Conservation (phyloP, 73 alveolate species). For the Strombidium stylifer region DNA sequence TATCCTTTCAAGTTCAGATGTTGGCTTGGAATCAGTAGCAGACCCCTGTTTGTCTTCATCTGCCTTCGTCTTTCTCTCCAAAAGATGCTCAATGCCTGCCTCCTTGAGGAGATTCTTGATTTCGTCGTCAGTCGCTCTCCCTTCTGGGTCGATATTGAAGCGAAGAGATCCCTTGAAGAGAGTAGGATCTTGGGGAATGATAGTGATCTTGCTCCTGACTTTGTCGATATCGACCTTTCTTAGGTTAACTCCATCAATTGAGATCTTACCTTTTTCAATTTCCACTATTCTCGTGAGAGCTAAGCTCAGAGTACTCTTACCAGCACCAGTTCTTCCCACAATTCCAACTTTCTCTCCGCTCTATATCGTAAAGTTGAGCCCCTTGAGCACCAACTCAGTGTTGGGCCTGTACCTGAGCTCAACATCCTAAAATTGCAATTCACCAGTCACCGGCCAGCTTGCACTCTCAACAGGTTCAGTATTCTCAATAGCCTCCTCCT, state of each 20-base stretch:
- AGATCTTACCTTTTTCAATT: slow-evolving; percentile 73
- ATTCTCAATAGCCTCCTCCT: neutral
- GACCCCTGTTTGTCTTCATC: too few relatives aligned
- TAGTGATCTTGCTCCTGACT: slow-evolving; percentile 79
- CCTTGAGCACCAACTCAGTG: slow-evolving; percentile 78
- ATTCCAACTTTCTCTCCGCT: slow-evolving; percentile 91
- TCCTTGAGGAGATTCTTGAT: slow-evolving; percentile 63
- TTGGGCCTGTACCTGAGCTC: slow-evolving; percentile 82
- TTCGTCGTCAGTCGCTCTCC: slow-evolving; percentile 53
- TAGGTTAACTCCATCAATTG: slow-evolving; percentile 85
- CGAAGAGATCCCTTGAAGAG: slow-evolving; percentile 87
- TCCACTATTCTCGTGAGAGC: slow-evolving; percentile 88
- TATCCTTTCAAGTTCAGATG: slow-evolving; percentile 71
- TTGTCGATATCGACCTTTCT: slow-evolving; percentile 60
- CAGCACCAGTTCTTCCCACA: slow-evolving; percentile 96
- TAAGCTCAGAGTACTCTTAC: slow-evolving; percentile 89
- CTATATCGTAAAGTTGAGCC: slow-evolving; percentile 57
- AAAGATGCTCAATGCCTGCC: slow-evolving; percentile 73
- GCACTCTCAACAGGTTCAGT: too few relatives aligned
- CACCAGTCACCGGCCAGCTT: slow-evolving; percentile 79
- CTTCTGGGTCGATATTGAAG: slow-evolving; percentile 91
- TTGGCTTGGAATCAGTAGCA: too few relatives aligned
- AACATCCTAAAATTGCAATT: slow-evolving; percentile 64
- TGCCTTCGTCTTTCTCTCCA: too few relatives aligned
- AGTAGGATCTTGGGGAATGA: slow-evolving; percentile 93